Percentiles rank a stretch among this genome's conserved stretches.
Evolutionary conservation across 192 early-diverging fungal genomes (phyloP).

Genomic region (Ambispora gerdemannii): DNA sequence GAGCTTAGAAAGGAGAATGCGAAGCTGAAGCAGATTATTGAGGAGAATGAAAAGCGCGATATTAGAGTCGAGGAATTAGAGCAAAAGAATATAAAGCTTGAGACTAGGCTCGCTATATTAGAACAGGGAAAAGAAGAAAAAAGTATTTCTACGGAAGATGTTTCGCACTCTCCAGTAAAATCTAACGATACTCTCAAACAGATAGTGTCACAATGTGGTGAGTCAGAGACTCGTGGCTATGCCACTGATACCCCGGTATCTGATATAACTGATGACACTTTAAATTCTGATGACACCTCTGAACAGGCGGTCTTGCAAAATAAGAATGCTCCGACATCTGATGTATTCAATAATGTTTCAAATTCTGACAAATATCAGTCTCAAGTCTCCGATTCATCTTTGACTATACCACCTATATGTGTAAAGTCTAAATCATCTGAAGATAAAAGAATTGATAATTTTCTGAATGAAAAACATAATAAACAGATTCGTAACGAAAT

Average conservation of each 20-base stretch:
- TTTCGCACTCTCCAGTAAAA: background rate
- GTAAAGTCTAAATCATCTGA: constrained; percentile 21
- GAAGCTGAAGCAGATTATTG: constrained; percentile 10
- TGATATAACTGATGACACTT: constrained; percentile 25
- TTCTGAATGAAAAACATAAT: constrained; percentile 22
- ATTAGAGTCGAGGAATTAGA: constrained; percentile 22
- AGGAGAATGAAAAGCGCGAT: constrained; percentile 20
- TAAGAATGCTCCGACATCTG: constrained; percentile 19
- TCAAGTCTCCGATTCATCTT: constrained; percentile 19
- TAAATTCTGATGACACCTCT: constrained; percentile 20
- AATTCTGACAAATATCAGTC: constrained; percentile 21
- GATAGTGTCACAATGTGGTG: constrained; percentile 14
- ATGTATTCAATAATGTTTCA: background rate
- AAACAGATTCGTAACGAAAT: constrained; percentile 16
- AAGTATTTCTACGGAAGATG: constrained; percentile 5
- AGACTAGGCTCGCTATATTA: constrained; percentile 21
- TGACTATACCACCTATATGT: constrained; percentile 20
- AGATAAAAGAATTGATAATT: constrained; percentile 20
- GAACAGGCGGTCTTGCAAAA: constrained; percentile 20
- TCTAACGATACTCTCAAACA: constrained; percentile 8
- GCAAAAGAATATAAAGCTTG: constrained; percentile 27
- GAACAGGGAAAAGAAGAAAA: constrained; percentile 27
- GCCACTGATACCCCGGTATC: constrained; percentile 22
- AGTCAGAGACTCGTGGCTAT: constrained; percentile 24
- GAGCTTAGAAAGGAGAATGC: constrained; percentile 1